phyloP scores from a whole-genome alignment of 176 grass and related monocot species.

The Tillandsia fasciculata region DNA sequence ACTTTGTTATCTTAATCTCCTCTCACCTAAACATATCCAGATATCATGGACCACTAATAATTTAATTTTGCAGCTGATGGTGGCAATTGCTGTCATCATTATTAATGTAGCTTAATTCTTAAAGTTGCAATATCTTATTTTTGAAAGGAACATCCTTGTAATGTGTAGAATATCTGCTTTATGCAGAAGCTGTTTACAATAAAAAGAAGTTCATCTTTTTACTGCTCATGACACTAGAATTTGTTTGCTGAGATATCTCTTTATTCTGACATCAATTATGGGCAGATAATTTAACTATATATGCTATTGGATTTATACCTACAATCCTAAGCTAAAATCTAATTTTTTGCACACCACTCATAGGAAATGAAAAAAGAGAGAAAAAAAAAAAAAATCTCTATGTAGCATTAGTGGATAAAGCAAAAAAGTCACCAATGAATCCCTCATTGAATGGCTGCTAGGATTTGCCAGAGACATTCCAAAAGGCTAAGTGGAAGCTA shows the following conservation, averaged over 20 bases:
- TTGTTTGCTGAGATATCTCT: neutral
- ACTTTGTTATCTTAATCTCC: neutral
- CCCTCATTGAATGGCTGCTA: neutral
- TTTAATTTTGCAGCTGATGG: neutral
- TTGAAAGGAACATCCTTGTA: too few relatives aligned
- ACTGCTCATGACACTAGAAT: neutral
- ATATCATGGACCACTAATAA: neutral
- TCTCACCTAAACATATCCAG: neutral
- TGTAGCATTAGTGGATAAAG: neutral
- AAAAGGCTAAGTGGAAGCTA: neutral
- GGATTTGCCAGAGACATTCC: neutral
- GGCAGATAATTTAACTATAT: neutral
- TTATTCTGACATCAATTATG: slow-evolving; percentile 5
- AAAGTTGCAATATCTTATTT: neutral
- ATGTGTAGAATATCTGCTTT: neutral
- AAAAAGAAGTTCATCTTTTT: neutral
- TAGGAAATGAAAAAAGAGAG: neutral
- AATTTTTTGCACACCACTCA: neutral
- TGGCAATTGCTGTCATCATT: neutral
- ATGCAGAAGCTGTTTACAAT: neutral
- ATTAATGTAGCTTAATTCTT: neutral
- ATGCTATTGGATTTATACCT: neutral
- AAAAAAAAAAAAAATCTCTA: neutral
- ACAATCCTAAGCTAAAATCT: neutral
- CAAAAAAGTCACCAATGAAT: neutral